Evolutionary conservation across 352 stramenopile genomes (phyloP).

Genomic region (Pythium aphanidermatum): DNA sequence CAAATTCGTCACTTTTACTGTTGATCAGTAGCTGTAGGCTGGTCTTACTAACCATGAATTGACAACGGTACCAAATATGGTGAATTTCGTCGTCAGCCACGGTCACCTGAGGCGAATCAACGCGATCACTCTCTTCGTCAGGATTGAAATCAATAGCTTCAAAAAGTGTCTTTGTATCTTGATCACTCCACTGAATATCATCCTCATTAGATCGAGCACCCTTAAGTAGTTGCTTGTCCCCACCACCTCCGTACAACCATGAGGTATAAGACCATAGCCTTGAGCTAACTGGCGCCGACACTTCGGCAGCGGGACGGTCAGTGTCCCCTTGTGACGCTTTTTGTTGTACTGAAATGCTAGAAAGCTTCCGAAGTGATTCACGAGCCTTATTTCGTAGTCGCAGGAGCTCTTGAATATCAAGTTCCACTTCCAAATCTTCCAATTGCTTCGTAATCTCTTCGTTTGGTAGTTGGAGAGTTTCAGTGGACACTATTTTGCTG

Average conservation of each 20-base stretch:
- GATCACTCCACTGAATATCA: conserved; percentile 77
- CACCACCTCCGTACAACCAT: conserved; percentile 41
- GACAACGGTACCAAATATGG: conserved; percentile 79
- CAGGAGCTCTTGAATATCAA: conserved; percentile 71
- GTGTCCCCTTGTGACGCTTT: no score
- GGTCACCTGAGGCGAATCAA: no score
- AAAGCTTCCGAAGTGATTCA: conserved; percentile 35
- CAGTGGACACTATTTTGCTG: conserved; percentile 29
- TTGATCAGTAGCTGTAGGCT: conserved; percentile 52
- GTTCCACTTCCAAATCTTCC: conserved; percentile 58
- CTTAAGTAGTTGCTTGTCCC: not conserved
- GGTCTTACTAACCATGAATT: conserved; percentile 45
- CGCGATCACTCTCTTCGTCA: conserved; percentile 19
- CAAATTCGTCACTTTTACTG: not conserved
- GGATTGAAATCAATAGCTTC: conserved; percentile 80
- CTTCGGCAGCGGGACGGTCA: conserved; percentile 1
- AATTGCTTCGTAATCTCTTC: conserved; percentile 38
- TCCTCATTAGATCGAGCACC: conserved; percentile 5
- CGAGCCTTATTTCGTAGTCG: conserved; percentile 45
- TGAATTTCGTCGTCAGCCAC: conserved; percentile 29
- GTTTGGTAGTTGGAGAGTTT: conserved; percentile 39
- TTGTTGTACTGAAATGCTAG: conserved; percentile 20
- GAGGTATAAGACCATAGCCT: conserved; percentile 68
- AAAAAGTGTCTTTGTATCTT: conserved; percentile 76
- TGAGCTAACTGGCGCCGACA: conserved; percentile 30